phyloP scores from a whole-genome alignment of 176 grass and related monocot genomes.

The Typha latifolia region DNA sequence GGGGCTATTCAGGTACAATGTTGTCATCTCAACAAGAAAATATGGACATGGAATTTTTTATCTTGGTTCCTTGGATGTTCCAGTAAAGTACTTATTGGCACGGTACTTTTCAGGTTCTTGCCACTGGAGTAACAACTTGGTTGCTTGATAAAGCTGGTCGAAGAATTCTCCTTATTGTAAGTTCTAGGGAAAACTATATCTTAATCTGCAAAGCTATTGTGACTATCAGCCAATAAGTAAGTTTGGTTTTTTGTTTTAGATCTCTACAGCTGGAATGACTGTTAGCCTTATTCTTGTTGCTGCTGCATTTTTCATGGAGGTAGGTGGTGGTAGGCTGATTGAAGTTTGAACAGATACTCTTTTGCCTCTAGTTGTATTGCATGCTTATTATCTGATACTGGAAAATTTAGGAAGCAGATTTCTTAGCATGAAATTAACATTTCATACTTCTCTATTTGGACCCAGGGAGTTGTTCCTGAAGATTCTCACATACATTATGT shows the following conservation, averaged over 20 bases:
- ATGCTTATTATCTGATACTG: too few species aligned
- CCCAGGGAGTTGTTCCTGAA: slow-evolving; percentile 49
- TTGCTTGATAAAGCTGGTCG: slow-evolving; percentile 90
- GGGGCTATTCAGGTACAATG: slow-evolving; percentile 80
- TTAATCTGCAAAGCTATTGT: background rate
- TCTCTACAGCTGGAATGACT: slow-evolving; percentile 68
- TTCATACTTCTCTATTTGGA: slow-evolving; percentile 11
- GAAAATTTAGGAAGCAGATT: too few species aligned
- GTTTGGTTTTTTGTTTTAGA: slow-evolving; percentile 24
- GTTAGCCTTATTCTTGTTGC: slow-evolving; percentile 80
- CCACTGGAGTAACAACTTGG: slow-evolving; percentile 81
- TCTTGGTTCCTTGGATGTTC: background rate
- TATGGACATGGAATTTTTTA: background rate
- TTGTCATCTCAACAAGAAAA: background rate
- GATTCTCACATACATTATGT: slow-evolving; percentile 48
- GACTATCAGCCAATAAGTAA: background rate
- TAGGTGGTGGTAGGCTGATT: slow-evolving; percentile 20
- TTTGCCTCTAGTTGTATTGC: background rate
- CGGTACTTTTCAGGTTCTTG: slow-evolving; percentile 48
- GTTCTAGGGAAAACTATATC: background rate
- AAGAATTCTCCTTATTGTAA: slow-evolving; percentile 88
- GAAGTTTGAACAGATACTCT: background rate
- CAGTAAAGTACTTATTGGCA: slow-evolving; percentile 5
- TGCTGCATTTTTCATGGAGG: slow-evolving; percentile 74
- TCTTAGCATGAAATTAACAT: background rate